Evolutionary conservation across 1,284 basidiomycete genomes (phyloP).

Genomic region (Sanguinoderma infundibulare): DNA sequence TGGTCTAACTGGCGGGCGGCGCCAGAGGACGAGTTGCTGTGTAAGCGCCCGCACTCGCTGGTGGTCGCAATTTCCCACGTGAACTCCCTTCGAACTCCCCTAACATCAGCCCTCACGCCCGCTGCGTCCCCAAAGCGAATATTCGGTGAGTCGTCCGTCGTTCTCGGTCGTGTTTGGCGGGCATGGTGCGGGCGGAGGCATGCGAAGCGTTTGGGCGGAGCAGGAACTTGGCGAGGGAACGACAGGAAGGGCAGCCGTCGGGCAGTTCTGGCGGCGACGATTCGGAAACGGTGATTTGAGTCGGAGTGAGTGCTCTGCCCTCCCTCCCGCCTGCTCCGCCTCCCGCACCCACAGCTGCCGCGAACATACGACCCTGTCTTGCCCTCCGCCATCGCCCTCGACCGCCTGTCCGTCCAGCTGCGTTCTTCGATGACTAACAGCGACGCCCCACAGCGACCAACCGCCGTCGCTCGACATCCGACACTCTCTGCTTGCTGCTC

Average conservation of each 20-base stretch:
- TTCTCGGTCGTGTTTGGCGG: background rate
- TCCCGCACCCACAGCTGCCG: slow-evolving; percentile 7
- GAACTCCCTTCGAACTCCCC: slow-evolving; percentile 28
- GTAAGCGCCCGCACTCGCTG: slow-evolving; percentile 20
- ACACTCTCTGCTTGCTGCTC: background rate
- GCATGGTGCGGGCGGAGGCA: background rate
- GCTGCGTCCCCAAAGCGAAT: slow-evolving; percentile 15
- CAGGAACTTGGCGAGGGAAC: slow-evolving; percentile 16
- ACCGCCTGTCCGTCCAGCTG: slow-evolving; percentile 3
- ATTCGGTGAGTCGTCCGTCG: slow-evolving; percentile 14
- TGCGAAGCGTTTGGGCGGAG: slow-evolving; percentile 11
- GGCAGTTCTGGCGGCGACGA: slow-evolving; percentile 44
- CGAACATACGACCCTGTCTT: background rate
- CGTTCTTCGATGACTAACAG: slow-evolving; percentile 19
- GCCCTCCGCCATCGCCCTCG: slow-evolving; percentile 1
- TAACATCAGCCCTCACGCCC: slow-evolving; percentile 32
- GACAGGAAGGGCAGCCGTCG: slow-evolving; percentile 21
- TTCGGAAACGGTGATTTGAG: slow-evolving; percentile 42
- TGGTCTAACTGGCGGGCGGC: slow-evolving; percentile 15
- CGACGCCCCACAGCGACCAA: slow-evolving; percentile 4
- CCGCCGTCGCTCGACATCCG: slow-evolving; percentile 5
- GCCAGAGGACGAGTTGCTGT: slow-evolving; percentile 16
- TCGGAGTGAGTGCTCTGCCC: slow-evolving; percentile 38
- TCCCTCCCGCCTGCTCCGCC: slow-evolving; percentile 33
- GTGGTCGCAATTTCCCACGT: slow-evolving; percentile 27